Conservation (phyloP, 768 basidiomycete genomes). For the Calocera cornea region DNA sequence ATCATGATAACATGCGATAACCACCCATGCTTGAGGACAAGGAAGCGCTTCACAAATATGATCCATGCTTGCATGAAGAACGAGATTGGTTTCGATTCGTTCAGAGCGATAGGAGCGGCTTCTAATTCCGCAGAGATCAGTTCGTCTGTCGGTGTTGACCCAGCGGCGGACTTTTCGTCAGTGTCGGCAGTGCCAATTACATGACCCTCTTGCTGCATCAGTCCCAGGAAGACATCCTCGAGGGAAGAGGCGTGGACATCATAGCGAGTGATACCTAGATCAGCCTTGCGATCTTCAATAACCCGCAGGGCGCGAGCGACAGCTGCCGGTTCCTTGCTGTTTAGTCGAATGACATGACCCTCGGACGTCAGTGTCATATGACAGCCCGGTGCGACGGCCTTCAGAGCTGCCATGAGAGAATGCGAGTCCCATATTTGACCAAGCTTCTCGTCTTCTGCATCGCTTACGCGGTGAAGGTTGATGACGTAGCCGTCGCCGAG, state of each 20-base stretch:
- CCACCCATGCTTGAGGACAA: constrained; percentile 57
- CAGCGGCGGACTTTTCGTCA: constrained; percentile 14
- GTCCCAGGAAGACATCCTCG: constrained; percentile 65
- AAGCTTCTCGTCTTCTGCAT: constrained; percentile 19
- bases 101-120: constrained; percentile 17
- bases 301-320: constrained; percentile 45
- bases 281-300: constrained; percentile 34
- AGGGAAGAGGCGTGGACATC: constrained; percentile 62
- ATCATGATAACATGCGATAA: constrained; percentile 43
- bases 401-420: constrained; percentile 12
- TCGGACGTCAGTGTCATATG: constrained; percentile 23
- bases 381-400: constrained; percentile 26
- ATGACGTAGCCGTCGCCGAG: constrained; percentile 62
- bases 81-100: constrained; percentile 19
- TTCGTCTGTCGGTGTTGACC: constrained; percentile 31
- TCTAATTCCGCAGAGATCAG: constrained; percentile 28
- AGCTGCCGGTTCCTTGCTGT: constrained; percentile 40
- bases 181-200: constrained; percentile 7
- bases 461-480: constrained; percentile 27
- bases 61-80: constrained; percentile 54
- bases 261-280: constrained; percentile 37
- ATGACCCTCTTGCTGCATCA: constrained; percentile 34
- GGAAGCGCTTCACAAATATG: constrained; percentile 55
- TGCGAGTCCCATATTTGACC: constrained; percentile 5
- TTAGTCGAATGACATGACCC: constrained; percentile 26